Evolutionary conservation across 495 filamentous ascomycete species (phyloP), one percentile per base, ranked within the genome.

Genomic region (Hyphodiscus hymeniophilus): DNA sequence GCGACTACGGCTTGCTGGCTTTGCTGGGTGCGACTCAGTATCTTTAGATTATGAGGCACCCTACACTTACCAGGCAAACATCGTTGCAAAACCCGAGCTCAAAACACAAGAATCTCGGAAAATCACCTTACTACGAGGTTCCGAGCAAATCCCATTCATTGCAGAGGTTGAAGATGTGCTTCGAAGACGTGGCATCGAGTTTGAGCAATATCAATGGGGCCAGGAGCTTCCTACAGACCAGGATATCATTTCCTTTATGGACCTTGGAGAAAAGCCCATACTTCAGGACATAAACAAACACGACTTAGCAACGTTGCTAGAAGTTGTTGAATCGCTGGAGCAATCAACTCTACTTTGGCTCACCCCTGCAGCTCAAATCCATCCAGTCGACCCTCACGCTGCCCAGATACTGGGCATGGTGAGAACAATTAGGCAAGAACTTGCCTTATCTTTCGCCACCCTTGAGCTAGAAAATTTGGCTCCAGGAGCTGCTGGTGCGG

Each of bases 361-460:
- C 7, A 75, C 71, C 1, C 40, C 39, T 0, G 32, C 56, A 1
- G 35, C 52, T 7, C 69, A 75, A 42, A 51, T 61, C 7, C 11
- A 8, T 0, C 8, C 10, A 7, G 7, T 7, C 0, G 17, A 41
- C 1, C 60, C 12, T 17, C 16, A 42, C 41, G 62, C 74, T 31
- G 72, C 74, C 0, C 50, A 63, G n/a, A 51, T 67, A 0, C 32
- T 71, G 6, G 74, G 74, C 0, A 2, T 72, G 0, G 61, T 65
- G 2, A 56, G 74, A 10, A 66, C 66, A 7, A 33, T 71, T 0
- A 65, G 73, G 3, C 44, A 50, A 0, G 73, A 77, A 52, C 22
- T 67, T 7, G 11, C 50, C 1, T 42, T 65, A 0, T 49, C 70
- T 15, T 61, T 75, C 33, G 60, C 60, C 1, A 70, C 66, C 0